These are phyloP conservation scores for Candida nanaspora DNA, from an alignment of 805 yeast genomes.

Conservation along the genomic window DNA sequence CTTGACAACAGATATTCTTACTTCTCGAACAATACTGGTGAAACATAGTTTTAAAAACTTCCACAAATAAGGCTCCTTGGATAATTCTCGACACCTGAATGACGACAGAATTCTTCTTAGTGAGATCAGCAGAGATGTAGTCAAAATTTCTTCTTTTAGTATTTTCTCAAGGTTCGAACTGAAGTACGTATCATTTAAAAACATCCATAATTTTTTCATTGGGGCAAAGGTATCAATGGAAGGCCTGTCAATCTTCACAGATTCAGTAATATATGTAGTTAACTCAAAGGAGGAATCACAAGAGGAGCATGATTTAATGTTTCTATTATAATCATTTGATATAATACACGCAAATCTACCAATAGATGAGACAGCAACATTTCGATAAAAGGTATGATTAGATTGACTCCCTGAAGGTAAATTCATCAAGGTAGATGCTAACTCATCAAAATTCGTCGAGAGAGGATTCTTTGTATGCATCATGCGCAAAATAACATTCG, in stretches of 20 bases:
- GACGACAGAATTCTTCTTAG: slow-evolving; percentile 45
- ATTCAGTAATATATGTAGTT: slow-evolving; percentile 7
- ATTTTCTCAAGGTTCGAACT: slow-evolving; percentile 6
- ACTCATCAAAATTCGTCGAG: too few relatives aligned
- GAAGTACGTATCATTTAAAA: slow-evolving; percentile 21
- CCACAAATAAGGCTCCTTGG: slow-evolving; percentile 25
- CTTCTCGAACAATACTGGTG: slow-evolving; percentile 40
- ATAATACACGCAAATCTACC: slow-evolving; percentile 37
- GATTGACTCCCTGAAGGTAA: too few relatives aligned
- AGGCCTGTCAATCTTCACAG: slow-evolving; percentile 24
- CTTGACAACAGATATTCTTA: slow-evolving; percentile 45
- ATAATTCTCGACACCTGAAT: slow-evolving; percentile 40
- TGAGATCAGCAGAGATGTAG: slow-evolving; percentile 38
- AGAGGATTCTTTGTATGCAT: too few relatives aligned
- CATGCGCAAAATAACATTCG: too few relatives aligned
- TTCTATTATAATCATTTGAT: slow-evolving; percentile 27
- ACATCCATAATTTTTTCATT: slow-evolving; percentile 17
- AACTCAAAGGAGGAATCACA: slow-evolving; percentile 26
- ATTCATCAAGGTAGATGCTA: too few relatives aligned
- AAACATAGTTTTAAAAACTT: slow-evolving; percentile 34
- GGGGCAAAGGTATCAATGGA: slow-evolving; percentile 9
- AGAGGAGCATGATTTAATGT: slow-evolving; percentile 25
- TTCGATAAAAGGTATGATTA: too few relatives aligned
- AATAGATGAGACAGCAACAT: slow-evolving; percentile 23
- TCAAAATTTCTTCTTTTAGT: slow-evolving; percentile 15